These are phyloP conservation scores for Phyllostachys edulis DNA, from an alignment of 176 grass and related monocot species.

Conservation along the genomic window DNA sequence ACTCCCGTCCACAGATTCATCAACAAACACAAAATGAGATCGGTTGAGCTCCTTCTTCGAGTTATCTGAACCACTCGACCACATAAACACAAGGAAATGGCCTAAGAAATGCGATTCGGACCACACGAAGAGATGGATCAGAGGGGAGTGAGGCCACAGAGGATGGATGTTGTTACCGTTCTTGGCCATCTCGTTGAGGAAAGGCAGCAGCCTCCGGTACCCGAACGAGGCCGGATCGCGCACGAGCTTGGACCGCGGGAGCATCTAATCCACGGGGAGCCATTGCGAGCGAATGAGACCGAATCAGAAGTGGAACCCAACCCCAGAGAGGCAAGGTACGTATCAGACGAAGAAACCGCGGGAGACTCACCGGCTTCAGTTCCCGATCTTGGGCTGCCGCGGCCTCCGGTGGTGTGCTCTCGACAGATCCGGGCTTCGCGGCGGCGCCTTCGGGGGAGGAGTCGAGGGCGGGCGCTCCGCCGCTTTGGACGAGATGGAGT, in stretches of 20 bases:
- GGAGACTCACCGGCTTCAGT: slow-evolving; percentile 30
- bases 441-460: background rate
- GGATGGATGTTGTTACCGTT: slow-evolving; percentile 25
- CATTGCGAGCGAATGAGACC: background rate
- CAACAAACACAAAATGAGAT: background rate
- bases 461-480: background rate
- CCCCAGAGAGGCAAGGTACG: background rate
- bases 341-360: background rate
- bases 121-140: background rate
- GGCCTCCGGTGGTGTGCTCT: slow-evolving; percentile 32
- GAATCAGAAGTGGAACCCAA: background rate
- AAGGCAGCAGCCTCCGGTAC: slow-evolving; percentile 51
- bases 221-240: slow-evolving; percentile 44
- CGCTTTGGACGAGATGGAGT: background rate
- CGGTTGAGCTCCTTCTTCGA: background rate
- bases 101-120: background rate
- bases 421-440: background rate
- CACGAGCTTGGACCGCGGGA: slow-evolving; percentile 48
- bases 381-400: background rate
- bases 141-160: background rate
- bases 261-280: slow-evolving; percentile 8
- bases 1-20: background rate
- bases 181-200: slow-evolving; percentile 46
- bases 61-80: slow-evolving; percentile 22
- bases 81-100: background rate